These are phyloP conservation scores for Leccinum griseonigrum DNA, from an alignment of 1,284 basidiomycete species.

Conservation along the genomic window DNA sequence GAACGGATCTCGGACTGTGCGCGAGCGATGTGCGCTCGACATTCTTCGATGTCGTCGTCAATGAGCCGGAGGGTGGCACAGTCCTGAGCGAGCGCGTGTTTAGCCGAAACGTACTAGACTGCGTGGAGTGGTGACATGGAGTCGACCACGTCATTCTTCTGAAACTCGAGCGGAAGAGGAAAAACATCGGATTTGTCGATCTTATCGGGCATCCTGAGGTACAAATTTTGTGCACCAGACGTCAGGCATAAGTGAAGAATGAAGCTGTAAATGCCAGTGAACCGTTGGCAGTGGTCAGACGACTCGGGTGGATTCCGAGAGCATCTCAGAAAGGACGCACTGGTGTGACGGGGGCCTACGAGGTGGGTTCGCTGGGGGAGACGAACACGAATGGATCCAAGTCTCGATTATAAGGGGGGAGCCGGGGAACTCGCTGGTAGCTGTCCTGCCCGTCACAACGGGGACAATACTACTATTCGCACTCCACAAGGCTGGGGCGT, in stretches of 20 bases:
- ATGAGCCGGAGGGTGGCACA: constrained; percentile 14
- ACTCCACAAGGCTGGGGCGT: background rate
- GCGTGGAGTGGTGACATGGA: constrained; percentile 22
- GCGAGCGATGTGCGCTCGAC: constrained; percentile 14
- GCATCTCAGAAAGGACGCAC: constrained; percentile 11
- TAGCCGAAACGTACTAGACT: constrained; percentile 18
- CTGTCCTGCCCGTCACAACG: background rate
- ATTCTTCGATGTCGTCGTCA: constrained; percentile 16
- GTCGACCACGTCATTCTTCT: constrained; percentile 17
- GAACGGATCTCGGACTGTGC: constrained; percentile 17
- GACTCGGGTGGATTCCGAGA: background rate
- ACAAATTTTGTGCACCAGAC: background rate
- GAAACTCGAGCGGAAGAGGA: background rate
- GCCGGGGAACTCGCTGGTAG: background rate
- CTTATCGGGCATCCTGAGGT: background rate
- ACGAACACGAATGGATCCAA: background rate
- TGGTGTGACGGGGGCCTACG: background rate
- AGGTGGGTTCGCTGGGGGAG: background rate
- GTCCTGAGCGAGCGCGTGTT: constrained; percentile 16
- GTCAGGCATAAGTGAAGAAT: constrained; percentile 2
- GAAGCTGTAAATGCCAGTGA: constrained; percentile 2
- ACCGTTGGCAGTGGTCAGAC: background rate
- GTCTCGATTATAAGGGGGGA: constrained; percentile 14
- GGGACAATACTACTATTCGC: too few relatives aligned
- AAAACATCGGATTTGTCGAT: background rate